These are phyloP conservation scores for Gorgonomyces haynaldii DNA, from an alignment of 192 early-diverging fungal species.

Conservation along the genomic window DNA sequence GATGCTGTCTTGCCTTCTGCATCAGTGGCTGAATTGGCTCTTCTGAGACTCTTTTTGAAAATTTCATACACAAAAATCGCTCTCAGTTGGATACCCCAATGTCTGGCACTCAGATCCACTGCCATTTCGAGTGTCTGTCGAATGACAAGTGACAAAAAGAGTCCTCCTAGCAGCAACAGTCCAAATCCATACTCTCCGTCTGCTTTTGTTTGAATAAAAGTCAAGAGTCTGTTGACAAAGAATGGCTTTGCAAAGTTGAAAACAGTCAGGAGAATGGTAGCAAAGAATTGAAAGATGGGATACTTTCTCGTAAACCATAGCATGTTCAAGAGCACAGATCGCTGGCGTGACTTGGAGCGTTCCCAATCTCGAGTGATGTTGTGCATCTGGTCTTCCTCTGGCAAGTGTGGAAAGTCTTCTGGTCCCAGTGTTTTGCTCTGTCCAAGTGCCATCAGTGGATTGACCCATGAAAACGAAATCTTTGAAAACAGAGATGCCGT, in stretches of 20 bases:
- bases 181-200: slow-evolving; percentile 2
- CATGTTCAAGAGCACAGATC: neutral
- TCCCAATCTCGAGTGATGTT: slow-evolving; percentile 9
- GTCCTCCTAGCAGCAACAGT: slow-evolving; percentile 10
- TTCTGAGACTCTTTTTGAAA: slow-evolving; percentile 29
- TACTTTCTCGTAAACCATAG: neutral
- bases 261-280: slow-evolving; percentile 6
- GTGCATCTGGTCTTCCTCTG: slow-evolving; percentile 13
- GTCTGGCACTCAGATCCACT: slow-evolving; percentile 9
- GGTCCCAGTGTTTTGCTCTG: slow-evolving; percentile 7
- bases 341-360: neutral
- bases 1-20: neutral
- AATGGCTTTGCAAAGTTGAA: slow-evolving; percentile 25
- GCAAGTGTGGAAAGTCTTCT: slow-evolving; percentile 29
- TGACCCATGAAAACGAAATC: slow-evolving; percentile 34
- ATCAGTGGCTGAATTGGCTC: slow-evolving; percentile 4
- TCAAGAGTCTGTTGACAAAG: slow-evolving; percentile 32
- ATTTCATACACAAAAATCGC: slow-evolving; percentile 18
- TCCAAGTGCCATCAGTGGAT: slow-evolving; percentile 26
- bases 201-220: slow-evolving; percentile 15
- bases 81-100: slow-evolving; percentile 8
- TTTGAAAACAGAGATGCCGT: slow-evolving; percentile 19
- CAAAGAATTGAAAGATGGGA: slow-evolving; percentile 13
- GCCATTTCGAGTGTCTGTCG: slow-evolving; percentile 9
- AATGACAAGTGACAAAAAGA: slow-evolving; percentile 10